Evolutionary conservation across 2,329 filamentous ascomycete species (phyloP).

Genomic region (Beauveria australis): DNA sequence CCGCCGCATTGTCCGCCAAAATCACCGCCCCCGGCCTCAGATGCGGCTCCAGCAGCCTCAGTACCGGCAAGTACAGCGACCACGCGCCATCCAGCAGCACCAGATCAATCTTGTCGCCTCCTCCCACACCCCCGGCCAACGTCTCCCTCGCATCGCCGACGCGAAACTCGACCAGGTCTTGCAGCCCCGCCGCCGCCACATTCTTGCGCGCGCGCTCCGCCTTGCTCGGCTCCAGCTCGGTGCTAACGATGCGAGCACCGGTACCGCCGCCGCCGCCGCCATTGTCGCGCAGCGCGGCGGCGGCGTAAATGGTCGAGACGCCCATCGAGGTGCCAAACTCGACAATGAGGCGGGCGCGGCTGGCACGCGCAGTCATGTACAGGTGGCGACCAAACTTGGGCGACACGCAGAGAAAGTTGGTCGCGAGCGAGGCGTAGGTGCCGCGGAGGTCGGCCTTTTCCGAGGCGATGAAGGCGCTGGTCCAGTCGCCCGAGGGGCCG

Average conservation of each 20-base stretch:
- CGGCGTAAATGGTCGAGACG: neutral
- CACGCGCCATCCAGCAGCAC: neutral
- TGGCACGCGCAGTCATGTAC: neutral
- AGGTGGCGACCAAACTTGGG: neutral
- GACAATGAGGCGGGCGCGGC: neutral
- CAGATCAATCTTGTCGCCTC: neutral
- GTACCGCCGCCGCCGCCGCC: too few species aligned
- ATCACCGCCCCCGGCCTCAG: neutral
- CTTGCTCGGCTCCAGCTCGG: neutral
- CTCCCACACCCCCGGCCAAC: neutral
- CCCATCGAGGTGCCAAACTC: neutral
- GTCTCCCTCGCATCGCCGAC: neutral
- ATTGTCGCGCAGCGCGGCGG: neutral
- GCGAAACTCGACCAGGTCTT: neutral
- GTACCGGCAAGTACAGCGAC: neutral
- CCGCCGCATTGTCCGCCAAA: neutral
- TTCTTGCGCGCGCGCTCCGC: neutral
- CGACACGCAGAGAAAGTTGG: neutral
- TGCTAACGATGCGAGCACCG: neutral
- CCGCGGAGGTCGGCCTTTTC: neutral
- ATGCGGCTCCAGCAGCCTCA: neutral
- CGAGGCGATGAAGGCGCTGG: neutral
- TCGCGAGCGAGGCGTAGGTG: neutral
- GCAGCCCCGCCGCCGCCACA: neutral
- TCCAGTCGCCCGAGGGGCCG: neutral